Base-by-base conservation (phyloP, 306 rosid genomes). In the Lathyrus sativus region DNA sequence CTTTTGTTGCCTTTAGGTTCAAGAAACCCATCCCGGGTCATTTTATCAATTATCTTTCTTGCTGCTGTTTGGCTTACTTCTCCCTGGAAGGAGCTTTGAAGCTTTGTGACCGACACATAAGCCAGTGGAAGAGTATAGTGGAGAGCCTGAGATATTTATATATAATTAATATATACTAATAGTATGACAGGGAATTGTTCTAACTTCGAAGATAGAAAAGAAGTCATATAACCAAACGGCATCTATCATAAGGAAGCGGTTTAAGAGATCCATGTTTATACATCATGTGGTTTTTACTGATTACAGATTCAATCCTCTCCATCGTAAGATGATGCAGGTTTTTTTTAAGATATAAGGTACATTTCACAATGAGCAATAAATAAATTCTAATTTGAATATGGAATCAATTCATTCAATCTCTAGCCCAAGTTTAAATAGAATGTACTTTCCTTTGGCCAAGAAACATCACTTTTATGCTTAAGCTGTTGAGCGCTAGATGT, bases 11-110 rank as follows among this genome's bases (percentile, higher is more conserved):
- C 89, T 77, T 82, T 87, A 65, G 85, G 83, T 80, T 90, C 97
- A 35, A 90, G 76, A 70, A 82, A 88, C 55, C 99, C 99, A 42
- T 95, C 99, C 66, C 51, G 83, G 31, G 84, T 62, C 97, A 93
- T 90, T 75, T 75, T 87, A 11, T 83, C 85, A 64, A 90, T 77
- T 63, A 90, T 77, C 82, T 84, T 93, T 54, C 96, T 88, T n/a
- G 87, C 76, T 5, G 80, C 82, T 22, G 68, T 71, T 73, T 71
- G 90, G 78, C 43, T 90, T 64, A 67, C 85, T 79, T 90, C 88
- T 75, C 96, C 96, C 73, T 85, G 86, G 63, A 88, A 91, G 74
- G 79, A 82, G 81, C 57, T 78, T 66, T 86, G 96, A 82, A 93
- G 90, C 85, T 88, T 93, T 57, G 92, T 1, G 37, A 74, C 72